These are phyloP conservation scores for Ceratocystis colombiana DNA, from an alignment of 2,329 filamentous ascomycete species.

Conservation along the genomic window DNA sequence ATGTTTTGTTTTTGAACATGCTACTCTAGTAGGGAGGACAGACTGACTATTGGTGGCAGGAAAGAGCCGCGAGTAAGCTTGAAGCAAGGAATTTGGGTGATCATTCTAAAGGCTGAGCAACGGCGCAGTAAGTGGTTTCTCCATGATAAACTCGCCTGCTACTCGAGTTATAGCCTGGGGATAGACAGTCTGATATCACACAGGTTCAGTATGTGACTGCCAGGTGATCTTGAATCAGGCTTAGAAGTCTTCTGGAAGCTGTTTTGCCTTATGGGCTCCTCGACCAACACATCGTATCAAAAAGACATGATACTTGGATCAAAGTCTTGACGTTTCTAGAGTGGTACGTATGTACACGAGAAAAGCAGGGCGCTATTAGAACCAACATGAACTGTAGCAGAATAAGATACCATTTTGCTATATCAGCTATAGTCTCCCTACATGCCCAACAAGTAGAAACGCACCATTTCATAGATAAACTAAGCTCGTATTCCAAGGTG, in stretches of 20 bases:
- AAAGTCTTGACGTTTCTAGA: background rate
- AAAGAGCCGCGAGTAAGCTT: background rate
- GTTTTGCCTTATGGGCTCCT: background rate
- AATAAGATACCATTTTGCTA: too few species aligned
- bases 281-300: background rate
- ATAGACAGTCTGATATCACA: background rate
- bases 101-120: background rate
- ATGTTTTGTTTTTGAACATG: background rate
- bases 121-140: background rate
- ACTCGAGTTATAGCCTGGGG: background rate
- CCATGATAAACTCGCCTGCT: background rate
- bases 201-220: background rate
- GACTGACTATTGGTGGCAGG: background rate
- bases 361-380: background rate
- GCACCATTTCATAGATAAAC: too few species aligned
- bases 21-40: background rate
- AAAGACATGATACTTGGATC: background rate
- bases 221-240: background rate
- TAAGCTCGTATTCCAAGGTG: too few species aligned
- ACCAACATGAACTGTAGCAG: background rate
- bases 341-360: background rate
- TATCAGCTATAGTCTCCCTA: too few species aligned
- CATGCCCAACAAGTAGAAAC: too few species aligned
- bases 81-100: background rate
- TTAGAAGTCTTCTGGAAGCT: background rate